Percentiles rank a stretch among this genome's conserved stretches.
Evolutionary conservation across 768 basidiomycete genomes (phyloP).

Genomic region (Tylopilus intermedius): DNA sequence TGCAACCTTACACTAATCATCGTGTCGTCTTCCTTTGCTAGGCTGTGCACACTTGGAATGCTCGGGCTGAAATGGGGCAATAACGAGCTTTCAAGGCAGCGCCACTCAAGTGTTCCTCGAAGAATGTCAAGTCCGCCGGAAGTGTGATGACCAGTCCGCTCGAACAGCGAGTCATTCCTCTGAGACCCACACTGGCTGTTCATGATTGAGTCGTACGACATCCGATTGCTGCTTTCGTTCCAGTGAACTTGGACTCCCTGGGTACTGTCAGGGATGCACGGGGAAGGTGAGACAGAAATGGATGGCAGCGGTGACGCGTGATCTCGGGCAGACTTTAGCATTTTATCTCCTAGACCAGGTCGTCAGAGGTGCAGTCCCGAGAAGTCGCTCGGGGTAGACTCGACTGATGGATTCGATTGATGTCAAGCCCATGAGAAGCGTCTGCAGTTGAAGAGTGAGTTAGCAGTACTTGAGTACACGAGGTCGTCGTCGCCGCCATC

Average conservation of each 20-base stretch:
- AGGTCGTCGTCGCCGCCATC: too few species aligned
- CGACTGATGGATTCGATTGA: conserved; percentile 51
- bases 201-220: conserved; percentile 64
- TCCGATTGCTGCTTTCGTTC: conserved; percentile 29
- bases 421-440: conserved; percentile 60
- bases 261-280: conserved; percentile 30
- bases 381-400: conserved; percentile 64
- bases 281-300: conserved; percentile 63
- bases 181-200: conserved; percentile 44
- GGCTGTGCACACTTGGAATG: conserved; percentile 42
- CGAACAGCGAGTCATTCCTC: conserved; percentile 51
- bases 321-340: conserved; percentile 63
- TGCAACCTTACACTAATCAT: conserved; percentile 65
- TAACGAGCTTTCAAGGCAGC: conserved; percentile 45
- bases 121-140: conserved; percentile 61
- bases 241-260: conserved; percentile 4
- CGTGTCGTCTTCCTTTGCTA: conserved; percentile 67
- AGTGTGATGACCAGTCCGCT: conserved; percentile 51
- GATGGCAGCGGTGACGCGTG: conserved; percentile 52
- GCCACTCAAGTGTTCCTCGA: conserved; percentile 37
- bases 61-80: conserved; percentile 62
- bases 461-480: conserved; percentile 39
- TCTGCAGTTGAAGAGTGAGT: conserved; percentile 52
- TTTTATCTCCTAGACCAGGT: conserved; percentile 81
- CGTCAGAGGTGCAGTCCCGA: conserved; percentile 55